These are phyloP conservation scores for Gyrodon lividus DNA, from an alignment of 768 basidiomycete genomes.

Conservation along the genomic window DNA sequence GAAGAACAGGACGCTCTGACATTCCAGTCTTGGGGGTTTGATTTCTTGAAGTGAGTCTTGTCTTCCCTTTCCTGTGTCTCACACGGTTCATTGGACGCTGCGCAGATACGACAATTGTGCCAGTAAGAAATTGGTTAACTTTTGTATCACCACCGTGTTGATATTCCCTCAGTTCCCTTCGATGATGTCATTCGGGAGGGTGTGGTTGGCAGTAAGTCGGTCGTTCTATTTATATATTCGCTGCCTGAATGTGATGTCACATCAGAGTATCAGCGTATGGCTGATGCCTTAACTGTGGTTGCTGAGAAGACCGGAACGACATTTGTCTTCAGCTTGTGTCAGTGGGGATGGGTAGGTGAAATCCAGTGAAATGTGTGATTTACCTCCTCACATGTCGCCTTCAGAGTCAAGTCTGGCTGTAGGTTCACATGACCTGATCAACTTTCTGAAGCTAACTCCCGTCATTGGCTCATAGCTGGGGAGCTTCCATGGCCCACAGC, in stretches of 20 bases:
- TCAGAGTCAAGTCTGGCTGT: constrained; percentile 61
- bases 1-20: constrained; percentile 58
- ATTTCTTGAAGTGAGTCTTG: constrained; percentile 53
- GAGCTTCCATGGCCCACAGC: constrained; percentile 37
- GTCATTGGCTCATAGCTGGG: constrained; percentile 36
- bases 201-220: constrained; percentile 47
- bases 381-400: not conserved
- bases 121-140: constrained; percentile 30
- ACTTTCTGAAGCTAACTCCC: not conserved
- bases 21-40: constrained; percentile 64
- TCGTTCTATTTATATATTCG: not conserved
- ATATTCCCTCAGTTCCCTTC: constrained; percentile 44
- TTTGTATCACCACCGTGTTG: not conserved
- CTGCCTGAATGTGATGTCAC: not conserved
- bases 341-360: constrained; percentile 61
- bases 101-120: constrained; percentile 60
- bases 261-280: constrained; percentile 59
- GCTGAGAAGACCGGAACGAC: constrained; percentile 49
- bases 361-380: not conserved
- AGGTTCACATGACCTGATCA: constrained; percentile 37
- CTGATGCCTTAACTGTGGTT: constrained; percentile 49
- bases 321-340: constrained; percentile 58
- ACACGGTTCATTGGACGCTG: not conserved
- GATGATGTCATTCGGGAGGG: constrained; percentile 54
- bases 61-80: not conserved